These are phyloP conservation scores for Fusarium mangiferae DNA, from an alignment of 2,329 filamentous ascomycete species.

Conservation along the genomic window DNA sequence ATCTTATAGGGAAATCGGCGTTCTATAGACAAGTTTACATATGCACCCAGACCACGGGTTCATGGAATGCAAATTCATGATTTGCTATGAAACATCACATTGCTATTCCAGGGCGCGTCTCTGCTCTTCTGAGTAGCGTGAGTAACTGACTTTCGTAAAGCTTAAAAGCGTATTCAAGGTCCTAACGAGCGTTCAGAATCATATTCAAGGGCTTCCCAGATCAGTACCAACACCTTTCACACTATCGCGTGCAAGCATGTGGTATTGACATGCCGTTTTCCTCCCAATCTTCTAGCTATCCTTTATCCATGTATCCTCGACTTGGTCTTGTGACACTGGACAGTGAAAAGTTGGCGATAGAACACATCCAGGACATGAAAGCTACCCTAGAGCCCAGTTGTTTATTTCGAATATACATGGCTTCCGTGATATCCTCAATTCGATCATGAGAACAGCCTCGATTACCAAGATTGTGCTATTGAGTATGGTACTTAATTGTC, in stretches of 20 bases:
- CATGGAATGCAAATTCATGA: not conserved
- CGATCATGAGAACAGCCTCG: not conserved
- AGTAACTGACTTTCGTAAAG: too few relatives aligned
- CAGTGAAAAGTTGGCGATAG: not conserved
- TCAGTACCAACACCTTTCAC: not conserved
- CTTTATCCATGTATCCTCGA: too few relatives aligned
- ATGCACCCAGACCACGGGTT: not conserved
- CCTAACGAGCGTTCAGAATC: not conserved
- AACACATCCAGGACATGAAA: not conserved
- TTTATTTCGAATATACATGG: not conserved
- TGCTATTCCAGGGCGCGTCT: not conserved
- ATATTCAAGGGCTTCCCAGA: not conserved
- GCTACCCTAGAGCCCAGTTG: not conserved
- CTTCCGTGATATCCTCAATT: not conserved
- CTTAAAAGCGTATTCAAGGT: not conserved
- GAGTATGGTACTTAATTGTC: not conserved
- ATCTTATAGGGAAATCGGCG: slow-evolving; percentile 15
- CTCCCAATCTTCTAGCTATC: not conserved
- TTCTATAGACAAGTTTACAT: slow-evolving; percentile 17
- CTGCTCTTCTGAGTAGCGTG: not conserved
- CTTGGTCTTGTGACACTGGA: not conserved
- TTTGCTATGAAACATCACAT: not conserved
- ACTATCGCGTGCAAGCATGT: not conserved
- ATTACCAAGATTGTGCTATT: not conserved
- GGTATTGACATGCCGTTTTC: not conserved